These are phyloP conservation scores for Aureobasidium sp. DNA, from an alignment of 2,329 filamentous ascomycete species.

Conservation along the genomic window DNA sequence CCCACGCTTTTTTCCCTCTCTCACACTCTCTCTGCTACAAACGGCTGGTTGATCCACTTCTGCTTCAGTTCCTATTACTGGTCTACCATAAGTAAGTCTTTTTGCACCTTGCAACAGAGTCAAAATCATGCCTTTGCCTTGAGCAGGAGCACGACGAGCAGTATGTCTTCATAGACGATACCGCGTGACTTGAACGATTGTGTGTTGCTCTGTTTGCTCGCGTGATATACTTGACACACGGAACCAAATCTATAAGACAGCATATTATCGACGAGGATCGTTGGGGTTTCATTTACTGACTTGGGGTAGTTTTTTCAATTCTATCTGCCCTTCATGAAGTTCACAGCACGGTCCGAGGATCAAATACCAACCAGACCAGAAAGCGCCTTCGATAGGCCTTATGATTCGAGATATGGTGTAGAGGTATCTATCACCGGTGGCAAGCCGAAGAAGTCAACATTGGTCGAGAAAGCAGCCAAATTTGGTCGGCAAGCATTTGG, in stretches of 20 bases:
- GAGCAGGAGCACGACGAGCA: background rate
- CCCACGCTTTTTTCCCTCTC: background rate
- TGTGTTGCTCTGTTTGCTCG: background rate
- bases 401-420: constrained; percentile 7
- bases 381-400: constrained; percentile 11
- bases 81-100: background rate
- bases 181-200: background rate
- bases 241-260: background rate
- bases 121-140: background rate
- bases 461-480: constrained; percentile 15
- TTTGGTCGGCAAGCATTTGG: constrained; percentile 16
- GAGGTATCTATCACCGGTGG: constrained; percentile 19
- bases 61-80: background rate
- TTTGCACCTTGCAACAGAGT: background rate
- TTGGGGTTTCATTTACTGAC: background rate
- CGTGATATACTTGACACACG: background rate
- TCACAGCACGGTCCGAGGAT: background rate
- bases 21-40: background rate
- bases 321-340: background rate
- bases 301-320: background rate
- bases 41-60: background rate
- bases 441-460: constrained; percentile 17
- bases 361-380: constrained; percentile 8
- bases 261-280: background rate
- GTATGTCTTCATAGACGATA: background rate